These are phyloP conservation scores for Purpureocillium takamizusanense DNA, from an alignment of 2,329 filamentous ascomycete genomes.

Conservation along the genomic window DNA sequence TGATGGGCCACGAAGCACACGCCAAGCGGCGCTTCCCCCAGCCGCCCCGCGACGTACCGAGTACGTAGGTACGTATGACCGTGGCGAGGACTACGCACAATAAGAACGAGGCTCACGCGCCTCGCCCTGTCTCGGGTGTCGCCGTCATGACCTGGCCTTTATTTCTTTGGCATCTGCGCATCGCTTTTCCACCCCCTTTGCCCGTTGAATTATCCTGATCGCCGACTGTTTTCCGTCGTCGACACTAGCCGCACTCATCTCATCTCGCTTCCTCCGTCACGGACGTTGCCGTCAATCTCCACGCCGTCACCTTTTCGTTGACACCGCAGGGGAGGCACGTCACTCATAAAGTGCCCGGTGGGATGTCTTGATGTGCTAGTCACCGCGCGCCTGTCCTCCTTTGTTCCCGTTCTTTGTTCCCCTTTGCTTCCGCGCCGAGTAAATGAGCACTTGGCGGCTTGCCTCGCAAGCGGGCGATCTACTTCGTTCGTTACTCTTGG, in stretches of 20 bases:
- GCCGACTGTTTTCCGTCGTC: no score
- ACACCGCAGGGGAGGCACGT: constrained; percentile 2
- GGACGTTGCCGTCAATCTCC: neutral
- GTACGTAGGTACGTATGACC: no score
- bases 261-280: constrained; percentile 1
- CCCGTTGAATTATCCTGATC: no score
- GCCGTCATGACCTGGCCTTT: no score
- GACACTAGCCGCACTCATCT: neutral
- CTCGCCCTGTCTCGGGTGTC: no score
- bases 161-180: no score
- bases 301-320: neutral
- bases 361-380: no score
- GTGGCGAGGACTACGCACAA: no score
- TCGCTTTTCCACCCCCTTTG: no score
- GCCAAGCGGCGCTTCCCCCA: neutral
- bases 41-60: neutral
- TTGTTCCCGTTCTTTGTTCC: neutral
- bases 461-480: neutral
- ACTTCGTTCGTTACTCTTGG: neutral
- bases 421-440: no score
- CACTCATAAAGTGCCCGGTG: neutral
- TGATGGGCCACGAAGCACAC: neutral
- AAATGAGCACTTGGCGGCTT: neutral
- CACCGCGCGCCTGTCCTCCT: neutral
- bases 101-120: no score